Conservation (phyloP, 2,329 filamentous ascomycete species). For the Cordyceps sp. region DNA sequence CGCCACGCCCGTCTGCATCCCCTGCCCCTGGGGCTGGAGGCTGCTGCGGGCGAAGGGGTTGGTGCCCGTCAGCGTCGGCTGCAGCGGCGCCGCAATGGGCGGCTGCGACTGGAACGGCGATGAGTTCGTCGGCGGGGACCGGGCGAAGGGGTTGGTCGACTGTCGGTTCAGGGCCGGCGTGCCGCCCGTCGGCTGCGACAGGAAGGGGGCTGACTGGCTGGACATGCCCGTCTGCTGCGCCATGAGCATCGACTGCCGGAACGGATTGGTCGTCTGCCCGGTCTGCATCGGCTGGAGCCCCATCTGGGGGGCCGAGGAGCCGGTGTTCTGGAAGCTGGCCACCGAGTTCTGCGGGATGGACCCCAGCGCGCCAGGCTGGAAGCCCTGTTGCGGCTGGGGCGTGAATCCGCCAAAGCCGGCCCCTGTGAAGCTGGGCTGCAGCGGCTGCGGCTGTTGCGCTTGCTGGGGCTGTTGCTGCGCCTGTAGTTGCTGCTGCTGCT, state of each 20-base stretch:
- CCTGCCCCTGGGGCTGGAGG: slow-evolving; percentile 20
- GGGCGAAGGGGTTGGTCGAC: slow-evolving; percentile 79
- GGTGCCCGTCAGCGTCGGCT: slow-evolving; percentile 35
- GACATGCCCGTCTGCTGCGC: slow-evolving; percentile 35
- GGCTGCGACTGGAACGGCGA: slow-evolving; percentile 11
- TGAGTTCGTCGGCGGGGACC: slow-evolving; percentile 31
- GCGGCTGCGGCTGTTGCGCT: slow-evolving; percentile 17
- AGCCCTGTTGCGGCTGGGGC: slow-evolving; percentile 43
- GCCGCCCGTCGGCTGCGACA: slow-evolving; percentile 25
- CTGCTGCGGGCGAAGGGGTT: slow-evolving; percentile 40
- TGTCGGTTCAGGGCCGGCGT: slow-evolving; percentile 34
- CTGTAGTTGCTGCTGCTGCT: slow-evolving; percentile 6
- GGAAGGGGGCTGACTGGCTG: slow-evolving; percentile 4
- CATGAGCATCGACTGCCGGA: slow-evolving; percentile 77
- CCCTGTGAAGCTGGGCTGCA: slow-evolving; percentile 41
- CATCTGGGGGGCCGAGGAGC: slow-evolving; percentile 14
- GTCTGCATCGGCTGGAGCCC: slow-evolving; percentile 25
- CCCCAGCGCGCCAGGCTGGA: slow-evolving; percentile 34
- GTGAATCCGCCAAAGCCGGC: slow-evolving; percentile 75
- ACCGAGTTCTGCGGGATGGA: slow-evolving; percentile 42
- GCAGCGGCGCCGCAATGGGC: slow-evolving; percentile 18
- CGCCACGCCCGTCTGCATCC: slow-evolving; percentile 23
- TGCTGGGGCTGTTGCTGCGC: slow-evolving; percentile 1
- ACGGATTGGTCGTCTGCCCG: slow-evolving; percentile 62
- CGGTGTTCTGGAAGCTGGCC: slow-evolving; percentile 29